These are phyloP conservation scores for Microcyclospora pomicola DNA, from an alignment of 2,329 filamentous ascomycete species.

Conservation along the genomic window DNA sequence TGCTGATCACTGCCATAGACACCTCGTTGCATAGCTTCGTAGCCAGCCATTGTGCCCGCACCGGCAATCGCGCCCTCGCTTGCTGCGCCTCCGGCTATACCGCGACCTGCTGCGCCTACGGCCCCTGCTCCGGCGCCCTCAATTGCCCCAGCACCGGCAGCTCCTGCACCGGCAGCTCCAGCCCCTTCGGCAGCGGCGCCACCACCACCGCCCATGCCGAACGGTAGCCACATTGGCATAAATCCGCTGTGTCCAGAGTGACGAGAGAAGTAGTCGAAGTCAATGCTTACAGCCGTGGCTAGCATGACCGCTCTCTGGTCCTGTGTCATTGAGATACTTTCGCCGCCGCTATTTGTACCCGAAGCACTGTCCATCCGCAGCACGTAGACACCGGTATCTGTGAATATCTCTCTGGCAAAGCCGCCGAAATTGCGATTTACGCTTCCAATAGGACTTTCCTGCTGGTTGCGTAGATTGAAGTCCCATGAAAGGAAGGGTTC, in stretches of 20 bases:
- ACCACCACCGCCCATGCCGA: slow-evolving; percentile 26
- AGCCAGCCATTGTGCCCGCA: slow-evolving; percentile 47
- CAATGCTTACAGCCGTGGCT: slow-evolving; percentile 49
- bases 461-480: slow-evolving; percentile 42
- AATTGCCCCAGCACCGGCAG: slow-evolving; percentile 23
- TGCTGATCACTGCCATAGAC: slow-evolving; percentile 20
- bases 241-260: slow-evolving; percentile 36
- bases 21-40: slow-evolving; percentile 47
- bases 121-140: slow-evolving; percentile 24
- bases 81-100: slow-evolving; percentile 21
- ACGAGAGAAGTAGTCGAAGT: slow-evolving; percentile 55
- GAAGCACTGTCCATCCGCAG: slow-evolving; percentile 49
- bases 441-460: slow-evolving; percentile 40
- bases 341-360: slow-evolving; percentile 20
- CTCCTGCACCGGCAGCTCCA: slow-evolving; percentile 24
- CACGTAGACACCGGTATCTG: slow-evolving; percentile 51
- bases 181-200: slow-evolving; percentile 20
- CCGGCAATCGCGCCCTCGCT: slow-evolving; percentile 29
- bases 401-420: slow-evolving; percentile 51
- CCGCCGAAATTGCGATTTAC: slow-evolving; percentile 52
- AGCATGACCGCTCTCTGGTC: slow-evolving; percentile 54
- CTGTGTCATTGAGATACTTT: slow-evolving; percentile 43
- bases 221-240: slow-evolving; percentile 40
- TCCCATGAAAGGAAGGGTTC: slow-evolving; percentile 53
- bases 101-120: slow-evolving; percentile 26